Evolutionary conservation across 306 rosid species (phyloP).

Genomic region (Castanea mollissima): DNA sequence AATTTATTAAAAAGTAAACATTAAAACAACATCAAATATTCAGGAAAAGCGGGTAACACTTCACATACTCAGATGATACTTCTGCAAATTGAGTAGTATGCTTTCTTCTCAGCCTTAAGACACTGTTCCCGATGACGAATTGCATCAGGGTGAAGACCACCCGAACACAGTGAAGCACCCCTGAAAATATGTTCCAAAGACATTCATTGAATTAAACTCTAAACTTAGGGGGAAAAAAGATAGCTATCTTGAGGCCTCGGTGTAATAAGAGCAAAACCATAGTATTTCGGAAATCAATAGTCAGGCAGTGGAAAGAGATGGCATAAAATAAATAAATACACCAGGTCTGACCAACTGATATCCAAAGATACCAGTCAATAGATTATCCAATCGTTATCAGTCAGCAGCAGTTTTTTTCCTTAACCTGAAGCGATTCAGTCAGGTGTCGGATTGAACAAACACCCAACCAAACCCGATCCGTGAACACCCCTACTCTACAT

Average conservation of each 20-base stretch:
- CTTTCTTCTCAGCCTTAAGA: conserved; percentile 55
- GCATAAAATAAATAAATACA: too few species aligned
- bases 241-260: too few species aligned
- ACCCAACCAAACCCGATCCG: too few species aligned
- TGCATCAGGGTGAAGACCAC: conserved; percentile 86
- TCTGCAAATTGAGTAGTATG: conserved; percentile 55
- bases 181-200: conserved; percentile 48
- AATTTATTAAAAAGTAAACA: neutral
- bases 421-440: too few species aligned
- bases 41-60: neutral
- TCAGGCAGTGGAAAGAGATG: neutral
- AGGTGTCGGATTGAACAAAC: too few species aligned
- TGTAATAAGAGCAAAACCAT: neutral
- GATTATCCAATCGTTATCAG: too few species aligned
- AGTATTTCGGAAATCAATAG: conserved; percentile 5
- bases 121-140: conserved; percentile 50
- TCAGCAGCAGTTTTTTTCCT: too few species aligned
- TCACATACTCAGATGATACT: conserved; percentile 83
- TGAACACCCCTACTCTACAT: too few species aligned
- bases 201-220: conserved; percentile 17
- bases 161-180: conserved; percentile 81
- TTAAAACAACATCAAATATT: conserved; percentile 11
- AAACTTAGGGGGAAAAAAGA: neutral
- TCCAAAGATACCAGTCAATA: too few species aligned
- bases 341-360: too few species aligned